A percentile compares a stretch with the other conserved stretches of the same genome.
phyloP scores from a whole-genome alignment of 345 rosid genomes.

The Boechera stricta region DNA sequence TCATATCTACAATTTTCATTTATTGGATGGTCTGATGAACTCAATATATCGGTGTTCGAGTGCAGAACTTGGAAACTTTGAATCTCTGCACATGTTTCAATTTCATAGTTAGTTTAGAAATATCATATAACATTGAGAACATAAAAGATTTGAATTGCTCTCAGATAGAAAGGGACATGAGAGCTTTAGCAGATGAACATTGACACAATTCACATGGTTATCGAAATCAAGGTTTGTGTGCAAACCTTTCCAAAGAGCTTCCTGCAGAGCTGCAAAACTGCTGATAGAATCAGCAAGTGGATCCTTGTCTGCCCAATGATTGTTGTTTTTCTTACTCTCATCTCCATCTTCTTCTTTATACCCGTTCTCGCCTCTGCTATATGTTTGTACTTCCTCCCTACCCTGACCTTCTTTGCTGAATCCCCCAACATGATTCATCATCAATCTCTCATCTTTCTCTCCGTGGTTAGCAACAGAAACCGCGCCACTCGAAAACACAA shows the following conservation, averaged over 20 bases:
- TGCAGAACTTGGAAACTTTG: slow-evolving; percentile 55
- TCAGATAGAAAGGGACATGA: neutral
- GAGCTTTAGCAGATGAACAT: neutral
- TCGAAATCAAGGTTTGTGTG: neutral
- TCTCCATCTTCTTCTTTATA: slow-evolving; percentile 46
- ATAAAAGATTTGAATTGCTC: neutral
- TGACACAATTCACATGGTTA: neutral
- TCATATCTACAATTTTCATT: slow-evolving; percentile 33
- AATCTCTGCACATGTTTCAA: slow-evolving; percentile 57
- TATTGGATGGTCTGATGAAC: slow-evolving; percentile 48
- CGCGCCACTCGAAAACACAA: slow-evolving; percentile 67
- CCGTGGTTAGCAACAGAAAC: slow-evolving; percentile 58
- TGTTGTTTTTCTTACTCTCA: slow-evolving; percentile 46
- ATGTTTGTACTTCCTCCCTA: slow-evolving; percentile 52
- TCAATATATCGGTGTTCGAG: slow-evolving; percentile 38
- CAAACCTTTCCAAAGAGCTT: slow-evolving; percentile 73
- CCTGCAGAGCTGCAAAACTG: slow-evolving; percentile 66
- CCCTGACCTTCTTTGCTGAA: slow-evolving; percentile 53
- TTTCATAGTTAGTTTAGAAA: slow-evolving; percentile 23
- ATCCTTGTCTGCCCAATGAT: slow-evolving; percentile 53
- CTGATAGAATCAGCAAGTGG: slow-evolving; percentile 60
- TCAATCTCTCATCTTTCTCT: slow-evolving; percentile 51
- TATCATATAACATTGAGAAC: slow-evolving; percentile 2
- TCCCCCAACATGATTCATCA: slow-evolving; percentile 62
- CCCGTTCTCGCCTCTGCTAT: slow-evolving; percentile 51